Conservation (phyloP, 176 grass and related monocot genomes). For the Triticum timopheevii region DNA sequence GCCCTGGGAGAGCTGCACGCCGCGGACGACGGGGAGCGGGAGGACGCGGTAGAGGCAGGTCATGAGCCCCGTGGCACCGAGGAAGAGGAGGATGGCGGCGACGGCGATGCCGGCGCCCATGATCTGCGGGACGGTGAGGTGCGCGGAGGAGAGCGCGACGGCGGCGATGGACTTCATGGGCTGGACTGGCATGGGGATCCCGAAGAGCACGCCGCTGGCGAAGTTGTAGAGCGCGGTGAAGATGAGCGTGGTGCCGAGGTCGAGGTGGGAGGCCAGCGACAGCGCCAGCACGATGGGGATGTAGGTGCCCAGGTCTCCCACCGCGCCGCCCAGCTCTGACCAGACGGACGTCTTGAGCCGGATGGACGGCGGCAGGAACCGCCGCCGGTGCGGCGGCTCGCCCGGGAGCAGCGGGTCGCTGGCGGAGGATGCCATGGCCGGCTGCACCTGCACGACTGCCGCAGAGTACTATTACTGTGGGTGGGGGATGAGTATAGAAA, state of each 20-base stretch:
- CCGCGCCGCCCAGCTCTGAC: conserved; percentile 12
- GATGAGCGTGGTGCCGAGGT: conserved; percentile 78
- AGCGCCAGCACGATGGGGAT: conserved; percentile 60
- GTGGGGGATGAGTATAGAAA: not conserved
- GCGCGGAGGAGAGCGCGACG: conserved; percentile 68
- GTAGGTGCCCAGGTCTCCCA: conserved; percentile 9
- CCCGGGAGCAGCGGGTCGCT: not conserved
- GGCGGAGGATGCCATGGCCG: conserved; percentile 29
- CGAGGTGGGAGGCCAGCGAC: conserved; percentile 62
- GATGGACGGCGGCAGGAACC: not conserved
- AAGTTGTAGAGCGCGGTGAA: conserved; percentile 93
- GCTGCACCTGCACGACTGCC: not conserved
- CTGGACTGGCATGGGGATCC: conserved; percentile 95
- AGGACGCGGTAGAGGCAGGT: conserved; percentile 63
- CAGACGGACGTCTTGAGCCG: not conserved
- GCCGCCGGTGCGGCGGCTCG: not conserved
- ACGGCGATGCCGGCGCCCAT: conserved; percentile 70
- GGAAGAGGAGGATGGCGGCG: conserved; percentile 61
- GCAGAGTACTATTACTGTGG: not conserved
- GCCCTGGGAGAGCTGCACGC: conserved; percentile 85
- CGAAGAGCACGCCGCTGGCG: conserved; percentile 72
- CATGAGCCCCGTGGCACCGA: conserved; percentile 83
- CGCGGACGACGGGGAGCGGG: conserved; percentile 79
- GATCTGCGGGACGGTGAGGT: conserved; percentile 76
- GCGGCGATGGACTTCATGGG: conserved; percentile 97